These are phyloP conservation scores for Leccinum pallidistipes DNA, from an alignment of 1,284 basidiomycete genomes.

Conservation along the genomic window DNA sequence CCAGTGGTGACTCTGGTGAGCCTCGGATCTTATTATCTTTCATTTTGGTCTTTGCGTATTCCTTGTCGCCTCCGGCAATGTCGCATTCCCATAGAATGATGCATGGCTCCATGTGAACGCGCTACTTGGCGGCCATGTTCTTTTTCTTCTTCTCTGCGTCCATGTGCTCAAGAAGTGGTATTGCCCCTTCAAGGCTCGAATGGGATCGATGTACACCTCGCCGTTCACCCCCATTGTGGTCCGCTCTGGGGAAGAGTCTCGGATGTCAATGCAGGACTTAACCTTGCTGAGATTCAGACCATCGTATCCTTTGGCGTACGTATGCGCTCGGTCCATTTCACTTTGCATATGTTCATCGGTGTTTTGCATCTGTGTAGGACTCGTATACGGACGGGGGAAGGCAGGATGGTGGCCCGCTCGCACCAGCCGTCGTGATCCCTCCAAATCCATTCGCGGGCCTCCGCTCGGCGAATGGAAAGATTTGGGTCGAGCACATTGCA, in stretches of 20 bases:
- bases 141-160: background rate
- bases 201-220: conserved; percentile 38
- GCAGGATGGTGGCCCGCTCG: conserved; percentile 36
- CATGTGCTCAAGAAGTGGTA: conserved; percentile 15
- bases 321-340: background rate
- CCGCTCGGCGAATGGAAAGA: conserved; percentile 37
- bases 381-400: conserved; percentile 38
- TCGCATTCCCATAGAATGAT: background rate
- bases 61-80: background rate
- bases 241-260: conserved; percentile 37
- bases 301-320: conserved; percentile 50
- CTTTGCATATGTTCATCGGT: background rate
- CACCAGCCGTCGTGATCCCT: conserved; percentile 33
- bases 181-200: conserved; percentile 18
- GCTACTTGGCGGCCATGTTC: background rate
- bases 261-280: conserved; percentile 47
- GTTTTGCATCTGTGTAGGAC: conserved; percentile 19
- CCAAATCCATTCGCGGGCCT: conserved; percentile 36
- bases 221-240: conserved; percentile 44
- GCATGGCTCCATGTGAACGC: background rate
- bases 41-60: background rate
- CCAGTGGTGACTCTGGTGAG: conserved; percentile 11
- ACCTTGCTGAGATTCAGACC: conserved; percentile 38
- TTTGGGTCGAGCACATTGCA: conserved; percentile 37
- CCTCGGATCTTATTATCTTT: background rate